Conservation (phyloP, 2,329 filamentous ascomycete species). For the Juglanconis oblonga region DNA sequence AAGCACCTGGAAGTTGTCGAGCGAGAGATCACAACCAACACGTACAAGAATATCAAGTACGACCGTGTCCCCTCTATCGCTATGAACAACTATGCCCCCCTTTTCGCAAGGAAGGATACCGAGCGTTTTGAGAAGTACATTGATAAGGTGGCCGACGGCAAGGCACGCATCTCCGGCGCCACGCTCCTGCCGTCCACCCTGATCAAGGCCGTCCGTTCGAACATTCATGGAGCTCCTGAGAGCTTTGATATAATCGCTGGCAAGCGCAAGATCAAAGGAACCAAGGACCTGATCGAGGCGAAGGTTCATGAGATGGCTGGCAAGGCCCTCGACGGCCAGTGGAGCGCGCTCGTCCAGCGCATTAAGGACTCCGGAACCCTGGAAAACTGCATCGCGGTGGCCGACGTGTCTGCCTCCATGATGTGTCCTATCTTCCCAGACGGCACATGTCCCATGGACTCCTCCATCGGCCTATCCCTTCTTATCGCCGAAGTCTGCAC, state of each 20-base stretch:
- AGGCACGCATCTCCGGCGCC: conserved; percentile 52
- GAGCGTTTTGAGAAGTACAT: conserved; percentile 49
- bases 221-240: no score
- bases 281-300: conserved; percentile 24
- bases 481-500: conserved; percentile 51
- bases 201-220: conserved; percentile 27
- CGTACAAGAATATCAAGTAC: conserved; percentile 51
- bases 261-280: conserved; percentile 6
- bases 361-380: conserved; percentile 54
- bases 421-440: conserved; percentile 35
- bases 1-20: conserved; percentile 53
- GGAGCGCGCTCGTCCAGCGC: conserved; percentile 55
- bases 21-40: conserved; percentile 44
- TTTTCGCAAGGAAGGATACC: conserved; percentile 50
- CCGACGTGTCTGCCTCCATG: conserved; percentile 59
- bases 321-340: conserved; percentile 48
- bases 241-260: neutral
- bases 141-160: conserved; percentile 44
- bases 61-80: conserved; percentile 54
- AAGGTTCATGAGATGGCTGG: conserved; percentile 30
- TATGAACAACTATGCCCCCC: conserved; percentile 49
- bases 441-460: conserved; percentile 48
- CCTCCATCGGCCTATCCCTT: conserved; percentile 54
- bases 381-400: conserved; percentile 52
- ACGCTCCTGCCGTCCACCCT: conserved; percentile 51